A percentile compares a stretch with the other conserved stretches of the same genome.
Conservation (phyloP, 352 stramenopile genomes). For the Globisporangium splendens region DNA sequence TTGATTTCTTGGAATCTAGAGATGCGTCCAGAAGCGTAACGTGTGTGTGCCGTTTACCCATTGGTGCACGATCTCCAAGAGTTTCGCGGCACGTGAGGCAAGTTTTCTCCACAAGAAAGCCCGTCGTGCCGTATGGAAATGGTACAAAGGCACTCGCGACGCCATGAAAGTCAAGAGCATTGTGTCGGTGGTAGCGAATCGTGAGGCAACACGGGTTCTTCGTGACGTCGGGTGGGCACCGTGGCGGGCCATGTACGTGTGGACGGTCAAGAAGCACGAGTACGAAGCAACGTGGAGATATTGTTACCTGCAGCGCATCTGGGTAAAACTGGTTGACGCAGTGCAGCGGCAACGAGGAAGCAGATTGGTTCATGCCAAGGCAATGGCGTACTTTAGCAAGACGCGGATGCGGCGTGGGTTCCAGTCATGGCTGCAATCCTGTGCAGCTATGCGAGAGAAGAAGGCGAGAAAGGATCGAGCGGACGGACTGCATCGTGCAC, state of each 20-base stretch:
- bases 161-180: neutral
- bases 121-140: constrained; percentile 2
- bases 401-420: no score
- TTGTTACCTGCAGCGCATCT: neutral
- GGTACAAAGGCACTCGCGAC: neutral
- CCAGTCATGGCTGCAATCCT: no score
- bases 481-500: no score
- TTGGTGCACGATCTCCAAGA: neutral
- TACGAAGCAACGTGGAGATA: neutral
- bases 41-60: neutral
- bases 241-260: constrained; percentile 1
- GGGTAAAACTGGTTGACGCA: neutral
- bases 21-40: neutral
- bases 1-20: constrained; percentile 1
- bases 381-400: neutral
- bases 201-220: neutral
- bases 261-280: neutral
- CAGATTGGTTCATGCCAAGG: neutral
- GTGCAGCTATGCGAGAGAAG: no score
- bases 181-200: neutral
- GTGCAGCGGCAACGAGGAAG: neutral
- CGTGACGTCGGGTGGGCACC: constrained; percentile 1
- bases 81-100: neutral
- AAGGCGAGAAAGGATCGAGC: no score
- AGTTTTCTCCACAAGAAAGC: neutral